Percentiles rank a stretch among this genome's conserved stretches.
These are phyloP conservation scores for Ophiostoma fasciatum DNA, from an alignment of 2,329 filamentous ascomycete species.

Conservation along the genomic window DNA sequence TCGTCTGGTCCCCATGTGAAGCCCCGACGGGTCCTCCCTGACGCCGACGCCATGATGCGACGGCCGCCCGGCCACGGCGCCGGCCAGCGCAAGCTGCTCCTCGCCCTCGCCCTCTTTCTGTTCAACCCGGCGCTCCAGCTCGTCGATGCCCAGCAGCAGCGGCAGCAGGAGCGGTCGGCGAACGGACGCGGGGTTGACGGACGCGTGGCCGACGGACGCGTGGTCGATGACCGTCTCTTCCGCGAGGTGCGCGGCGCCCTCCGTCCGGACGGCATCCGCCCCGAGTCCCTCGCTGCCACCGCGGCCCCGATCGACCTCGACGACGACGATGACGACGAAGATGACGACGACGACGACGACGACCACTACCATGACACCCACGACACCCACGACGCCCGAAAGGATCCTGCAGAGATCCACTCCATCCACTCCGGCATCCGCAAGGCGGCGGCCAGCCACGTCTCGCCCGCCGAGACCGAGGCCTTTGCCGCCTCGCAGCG, in stretches of 20 bases:
- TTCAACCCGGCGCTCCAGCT: conserved; percentile 39
- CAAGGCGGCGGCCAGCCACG: conserved; percentile 9
- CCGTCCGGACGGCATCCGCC: no score
- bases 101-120: conserved; percentile 44
- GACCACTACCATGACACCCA: background rate
- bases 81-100: conserved; percentile 30
- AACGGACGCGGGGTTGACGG: no score
- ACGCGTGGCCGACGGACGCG: no score
- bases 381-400: conserved; percentile 5
- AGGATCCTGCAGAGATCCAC: conserved; percentile 11
- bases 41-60: conserved; percentile 40
- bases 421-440: background rate
- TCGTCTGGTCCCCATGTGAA: conserved; percentile 5
- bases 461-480: conserved; percentile 15
- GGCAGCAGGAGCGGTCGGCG: conserved; percentile 22
- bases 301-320: background rate
- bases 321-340: conserved; percentile 2
- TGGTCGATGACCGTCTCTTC: no score
- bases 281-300: background rate
- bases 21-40: conserved; percentile 7
- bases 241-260: no score
- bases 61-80: conserved; percentile 44
- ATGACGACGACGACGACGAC: background rate
- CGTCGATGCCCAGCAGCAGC: conserved; percentile 52
- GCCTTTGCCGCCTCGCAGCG: conserved; percentile 12